Evolutionary conservation across 176 grass and related monocot genomes (phyloP).

Genomic region (Pharus latifolius): DNA sequence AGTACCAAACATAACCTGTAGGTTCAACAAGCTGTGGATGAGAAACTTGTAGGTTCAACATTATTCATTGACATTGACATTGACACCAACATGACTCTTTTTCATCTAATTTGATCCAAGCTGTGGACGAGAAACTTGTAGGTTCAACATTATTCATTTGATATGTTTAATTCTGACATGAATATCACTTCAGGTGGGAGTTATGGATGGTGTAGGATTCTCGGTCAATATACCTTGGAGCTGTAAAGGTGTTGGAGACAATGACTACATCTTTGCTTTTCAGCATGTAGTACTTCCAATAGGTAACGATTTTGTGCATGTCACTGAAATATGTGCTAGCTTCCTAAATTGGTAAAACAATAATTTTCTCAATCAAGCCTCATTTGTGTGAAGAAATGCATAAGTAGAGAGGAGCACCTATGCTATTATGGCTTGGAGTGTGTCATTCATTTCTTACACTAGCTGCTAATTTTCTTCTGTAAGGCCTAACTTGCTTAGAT

Average conservation of each 20-base stretch:
- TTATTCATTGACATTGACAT: too few species aligned
- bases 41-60: neutral
- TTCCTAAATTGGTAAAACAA: neutral
- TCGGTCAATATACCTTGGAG: constrained; percentile 98
- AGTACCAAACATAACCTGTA: too few species aligned
- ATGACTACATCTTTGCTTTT: constrained; percentile 95
- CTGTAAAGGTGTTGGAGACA: constrained; percentile 77
- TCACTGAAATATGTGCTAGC: constrained; percentile 2
- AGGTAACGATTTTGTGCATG: constrained; percentile 35
- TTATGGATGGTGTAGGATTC: constrained; percentile 61
- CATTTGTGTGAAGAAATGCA: neutral
- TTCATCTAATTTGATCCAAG: constrained; percentile 7
- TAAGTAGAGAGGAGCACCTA: neutral
- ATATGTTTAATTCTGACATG: constrained; percentile 1
- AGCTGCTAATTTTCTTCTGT: neutral
- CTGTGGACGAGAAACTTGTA: neutral
- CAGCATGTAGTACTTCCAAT: constrained; percentile 80
- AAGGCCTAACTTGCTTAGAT: neutral
- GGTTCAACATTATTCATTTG: neutral
- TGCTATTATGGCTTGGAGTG: neutral
- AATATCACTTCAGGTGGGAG: constrained; percentile 59
- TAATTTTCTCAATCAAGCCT: neutral
- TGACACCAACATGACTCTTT: neutral
- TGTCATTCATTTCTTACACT: neutral
- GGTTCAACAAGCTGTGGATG: neutral